phyloP scores from a whole-genome alignment of 441 rosid genomes.

The Manihot esculenta region DNA sequence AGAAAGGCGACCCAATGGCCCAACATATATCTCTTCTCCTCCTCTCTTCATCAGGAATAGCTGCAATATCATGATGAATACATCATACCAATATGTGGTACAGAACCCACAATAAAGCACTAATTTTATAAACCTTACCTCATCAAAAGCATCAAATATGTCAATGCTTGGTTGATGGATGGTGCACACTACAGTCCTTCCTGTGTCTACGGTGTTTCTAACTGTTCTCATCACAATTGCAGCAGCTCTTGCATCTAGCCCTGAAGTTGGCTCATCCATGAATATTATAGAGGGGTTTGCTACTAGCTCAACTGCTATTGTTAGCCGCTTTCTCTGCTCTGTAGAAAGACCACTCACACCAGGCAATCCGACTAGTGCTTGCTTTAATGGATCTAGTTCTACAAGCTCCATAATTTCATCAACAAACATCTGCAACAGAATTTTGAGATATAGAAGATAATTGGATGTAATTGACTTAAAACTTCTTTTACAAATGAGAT shows the following conservation, averaged over 20 bases:
- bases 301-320: constrained; percentile 46
- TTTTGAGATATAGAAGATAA: neutral
- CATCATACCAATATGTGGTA: neutral
- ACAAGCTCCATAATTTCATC: constrained; percentile 45
- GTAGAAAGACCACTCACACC: constrained; percentile 44
- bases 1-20: constrained; percentile 73
- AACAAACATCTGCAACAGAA: constrained; percentile 35
- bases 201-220: constrained; percentile 47
- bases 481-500: neutral
- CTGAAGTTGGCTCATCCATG: constrained; percentile 53
- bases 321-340: constrained; percentile 45
- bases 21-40: constrained; percentile 76
- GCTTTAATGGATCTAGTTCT: constrained; percentile 31
- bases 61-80: constrained; percentile 30
- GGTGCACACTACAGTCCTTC: constrained; percentile 46
- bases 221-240: constrained; percentile 52
- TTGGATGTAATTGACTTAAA: neutral
- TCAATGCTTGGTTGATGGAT: constrained; percentile 43
- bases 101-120: constrained; percentile 24
- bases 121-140: constrained; percentile 8
- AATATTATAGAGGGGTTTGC: constrained; percentile 50
- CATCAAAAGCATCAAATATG: constrained; percentile 21
- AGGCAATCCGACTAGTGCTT: constrained; percentile 41
- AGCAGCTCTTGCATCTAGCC: constrained; percentile 50
- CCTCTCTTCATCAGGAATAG: constrained; percentile 70